Percentiles rank a stretch among this genome's conserved stretches.
Conservation (phyloP, 108 stramenopile species). For the Discostella stelligeroides region DNA sequence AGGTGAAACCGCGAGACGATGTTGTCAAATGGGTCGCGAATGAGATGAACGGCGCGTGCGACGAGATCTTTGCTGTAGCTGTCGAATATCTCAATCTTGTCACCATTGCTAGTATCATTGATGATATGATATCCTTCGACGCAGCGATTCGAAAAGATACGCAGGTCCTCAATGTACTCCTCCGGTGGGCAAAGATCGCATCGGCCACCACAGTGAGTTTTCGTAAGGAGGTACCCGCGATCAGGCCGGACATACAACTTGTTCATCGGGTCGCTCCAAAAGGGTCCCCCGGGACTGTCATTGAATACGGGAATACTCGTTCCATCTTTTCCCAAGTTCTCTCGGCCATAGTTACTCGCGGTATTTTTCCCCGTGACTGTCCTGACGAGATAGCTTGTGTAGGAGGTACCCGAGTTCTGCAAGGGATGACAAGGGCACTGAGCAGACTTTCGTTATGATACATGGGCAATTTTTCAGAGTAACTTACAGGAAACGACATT, state of each 20-base stretch:
- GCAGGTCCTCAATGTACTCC: slow-evolving; percentile 53
- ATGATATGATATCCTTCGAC: slow-evolving; percentile 33
- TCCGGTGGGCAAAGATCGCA: slow-evolving; percentile 50
- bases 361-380: slow-evolving; percentile 17
- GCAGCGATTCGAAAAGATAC: slow-evolving; percentile 44
- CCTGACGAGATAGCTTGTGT: slow-evolving; percentile 17
- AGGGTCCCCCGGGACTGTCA: slow-evolving; percentile 51
- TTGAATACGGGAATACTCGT: slow-evolving; percentile 33
- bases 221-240: slow-evolving; percentile 61
- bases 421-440: background rate
- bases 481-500: slow-evolving; percentile 29
- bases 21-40: slow-evolving; percentile 70
- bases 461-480: background rate
- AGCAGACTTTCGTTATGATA: background rate
- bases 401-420: slow-evolving; percentile 30
- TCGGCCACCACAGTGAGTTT: slow-evolving; percentile 74
- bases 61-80: slow-evolving; percentile 43
- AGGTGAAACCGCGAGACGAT: slow-evolving; percentile 65
- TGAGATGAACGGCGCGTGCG: slow-evolving; percentile 57
- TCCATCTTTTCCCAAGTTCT: slow-evolving; percentile 13
- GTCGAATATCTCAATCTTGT: slow-evolving; percentile 9
- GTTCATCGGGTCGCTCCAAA: slow-evolving; percentile 16
- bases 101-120: slow-evolving; percentile 13
- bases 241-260: slow-evolving; percentile 11
- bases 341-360: slow-evolving; percentile 18